Percentiles rank a stretch among this genome's conserved stretches.
These are phyloP conservation scores for Phytophthora tubulina DNA, from an alignment of 352 stramenopile genomes.

Conservation along the genomic window DNA sequence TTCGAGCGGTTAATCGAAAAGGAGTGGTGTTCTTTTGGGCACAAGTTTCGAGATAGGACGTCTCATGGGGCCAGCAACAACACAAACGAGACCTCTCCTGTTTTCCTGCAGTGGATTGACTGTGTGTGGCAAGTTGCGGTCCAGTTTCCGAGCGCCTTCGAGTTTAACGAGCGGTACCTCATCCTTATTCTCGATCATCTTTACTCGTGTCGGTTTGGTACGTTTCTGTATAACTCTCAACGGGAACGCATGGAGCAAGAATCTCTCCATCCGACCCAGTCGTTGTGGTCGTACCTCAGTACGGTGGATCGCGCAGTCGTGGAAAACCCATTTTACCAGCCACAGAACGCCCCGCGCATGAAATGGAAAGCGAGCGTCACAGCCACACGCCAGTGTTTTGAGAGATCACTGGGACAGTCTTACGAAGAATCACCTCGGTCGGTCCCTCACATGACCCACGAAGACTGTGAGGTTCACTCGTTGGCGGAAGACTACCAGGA, in stretches of 20 bases:
- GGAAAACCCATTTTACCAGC: slow-evolving; percentile 79
- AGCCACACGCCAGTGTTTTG: slow-evolving; percentile 67
- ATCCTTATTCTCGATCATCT: slow-evolving; percentile 86
- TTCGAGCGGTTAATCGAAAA: slow-evolving; percentile 92
- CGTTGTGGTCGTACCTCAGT: slow-evolving; percentile 82
- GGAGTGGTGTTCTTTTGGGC: slow-evolving; percentile 91
- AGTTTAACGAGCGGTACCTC: slow-evolving; percentile 89
- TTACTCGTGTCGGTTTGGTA: slow-evolving; percentile 90
- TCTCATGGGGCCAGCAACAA: slow-evolving; percentile 61
- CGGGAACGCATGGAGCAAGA: slow-evolving; percentile 67
- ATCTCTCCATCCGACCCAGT: slow-evolving; percentile 61
- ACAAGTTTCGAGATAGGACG: slow-evolving; percentile 88
- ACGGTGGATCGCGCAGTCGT: slow-evolving; percentile 71
- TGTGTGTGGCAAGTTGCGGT: slow-evolving; percentile 85
- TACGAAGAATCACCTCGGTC: slow-evolving; percentile 20
- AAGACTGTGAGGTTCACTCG: slow-evolving; percentile 43
- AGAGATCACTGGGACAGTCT: slow-evolving; percentile 28
- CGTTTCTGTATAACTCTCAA: slow-evolving; percentile 97
- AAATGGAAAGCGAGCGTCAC: slow-evolving; percentile 68
- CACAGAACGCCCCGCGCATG: slow-evolving; percentile 50
- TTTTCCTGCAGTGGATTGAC: slow-evolving; percentile 96
- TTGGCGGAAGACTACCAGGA: slow-evolving; percentile 32
- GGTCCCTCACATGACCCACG: slow-evolving; percentile 28
- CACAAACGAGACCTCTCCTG: slow-evolving; percentile 94
- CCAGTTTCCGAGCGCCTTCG: slow-evolving; percentile 85